Base-by-base conservation (phyloP, 225 moss, liverwort and hornwort species). In the Anthoceros angustus region DNA sequence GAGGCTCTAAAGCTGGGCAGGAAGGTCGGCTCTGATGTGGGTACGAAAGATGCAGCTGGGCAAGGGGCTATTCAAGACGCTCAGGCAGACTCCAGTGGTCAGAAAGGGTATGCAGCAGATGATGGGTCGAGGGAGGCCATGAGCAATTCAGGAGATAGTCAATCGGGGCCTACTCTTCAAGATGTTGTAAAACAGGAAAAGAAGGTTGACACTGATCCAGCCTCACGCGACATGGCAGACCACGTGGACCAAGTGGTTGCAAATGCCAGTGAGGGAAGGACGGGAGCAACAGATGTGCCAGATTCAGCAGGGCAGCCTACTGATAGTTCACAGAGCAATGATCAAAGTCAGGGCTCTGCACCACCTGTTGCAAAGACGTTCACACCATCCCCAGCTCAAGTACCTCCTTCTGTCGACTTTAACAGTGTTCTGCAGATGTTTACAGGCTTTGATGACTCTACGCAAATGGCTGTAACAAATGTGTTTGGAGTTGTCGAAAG, bases 381-480 rank as follows among this genome's bases (percentile, higher is more conserved):
- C 55, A 9, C 4, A 23, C 55, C 55, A 18, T 55, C 55, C 14
- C 55, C 23, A 7, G 7, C 23, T 18, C 55, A 9, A 15, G 23
- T 18, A 0, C 7, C 55, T 55, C 23, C 55, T 23, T 1, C 55
- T 0, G 64, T 78, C 9, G 78, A 79, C 9, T 73, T 72, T 5
- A 55, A 23, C 55, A 55, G 55, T 64, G 85, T 91, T 3, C 50
- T 91, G 67, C 42, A 82, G 76, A 82, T 84, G 18, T 71, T 98
- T 7, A 89, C 88, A 73, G 91, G 91, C 12, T 98, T 98, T 68
- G 95, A 98, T 79, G 91, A 98, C 65, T 84, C 91, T 26, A 98
- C 95, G 41, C 91, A 98, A 78, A 92, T 98, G 81, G 95, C 95
- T 74, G 91, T 98, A 25, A 98, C 91, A 10, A 92, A 98, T 80